These are phyloP conservation scores for Hanseniaspora uvarum DNA, from an alignment of 1,139 yeast species.

Conservation along the genomic window DNA sequence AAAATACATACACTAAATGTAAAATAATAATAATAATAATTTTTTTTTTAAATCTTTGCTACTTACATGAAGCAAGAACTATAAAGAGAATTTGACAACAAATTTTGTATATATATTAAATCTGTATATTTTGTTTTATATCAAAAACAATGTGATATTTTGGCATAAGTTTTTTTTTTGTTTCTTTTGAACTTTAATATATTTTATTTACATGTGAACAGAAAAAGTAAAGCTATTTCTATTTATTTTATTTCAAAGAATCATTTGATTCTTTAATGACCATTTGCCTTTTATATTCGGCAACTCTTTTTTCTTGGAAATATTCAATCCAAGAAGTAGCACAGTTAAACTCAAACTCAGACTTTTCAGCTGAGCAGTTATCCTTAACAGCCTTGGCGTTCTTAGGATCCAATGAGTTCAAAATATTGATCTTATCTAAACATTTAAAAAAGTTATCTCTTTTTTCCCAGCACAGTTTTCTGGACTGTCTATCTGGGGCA, in stretches of 20 bases:
- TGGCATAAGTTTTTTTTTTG: too few species aligned
- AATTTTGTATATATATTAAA: too few species aligned
- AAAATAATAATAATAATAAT: constrained; percentile 10
- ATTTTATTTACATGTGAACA: neutral
- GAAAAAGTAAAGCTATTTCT: too few species aligned
- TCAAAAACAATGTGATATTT: too few species aligned
- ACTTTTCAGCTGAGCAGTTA: constrained; percentile 39
- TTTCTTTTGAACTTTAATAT: neutral
- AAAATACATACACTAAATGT: neutral
- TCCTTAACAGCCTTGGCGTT: constrained; percentile 29
- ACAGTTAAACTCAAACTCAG: constrained; percentile 45
- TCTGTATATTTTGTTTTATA: too few species aligned
- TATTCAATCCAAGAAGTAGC: constrained; percentile 60
- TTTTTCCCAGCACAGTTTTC: constrained; percentile 58
- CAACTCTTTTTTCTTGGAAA: constrained; percentile 56
- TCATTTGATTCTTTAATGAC: constrained; percentile 42
- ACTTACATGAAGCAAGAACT: too few species aligned
- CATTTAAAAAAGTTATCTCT: constrained; percentile 52
- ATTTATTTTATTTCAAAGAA: constrained; percentile 7
- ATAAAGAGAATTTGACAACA: too few species aligned
- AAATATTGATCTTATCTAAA: constrained; percentile 43
- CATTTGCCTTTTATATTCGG: constrained; percentile 44
- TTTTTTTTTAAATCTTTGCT: neutral
- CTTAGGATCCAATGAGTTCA: constrained; percentile 40
- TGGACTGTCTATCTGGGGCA: constrained; percentile 44